Evolutionary conservation across 345 rosid genomes (phyloP).

Genomic region (Gossypium rotundifolium): DNA sequence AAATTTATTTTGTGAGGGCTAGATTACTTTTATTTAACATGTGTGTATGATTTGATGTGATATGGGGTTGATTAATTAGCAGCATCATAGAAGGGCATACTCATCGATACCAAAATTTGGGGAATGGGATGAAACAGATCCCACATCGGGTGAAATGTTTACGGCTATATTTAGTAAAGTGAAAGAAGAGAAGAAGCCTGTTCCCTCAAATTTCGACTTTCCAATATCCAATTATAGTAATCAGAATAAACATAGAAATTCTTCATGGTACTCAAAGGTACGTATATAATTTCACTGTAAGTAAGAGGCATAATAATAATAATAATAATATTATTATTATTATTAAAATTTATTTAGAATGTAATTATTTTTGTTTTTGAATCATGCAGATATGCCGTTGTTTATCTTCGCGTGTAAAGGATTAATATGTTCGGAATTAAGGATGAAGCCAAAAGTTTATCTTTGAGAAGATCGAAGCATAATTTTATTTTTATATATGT

Average conservation of each 20-base stretch:
- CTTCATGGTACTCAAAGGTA: conserved; percentile 8
- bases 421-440: too few relatives aligned
- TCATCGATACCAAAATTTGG: conserved; percentile 52
- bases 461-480: too few relatives aligned
- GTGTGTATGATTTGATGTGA: background rate
- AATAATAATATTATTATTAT: too few relatives aligned
- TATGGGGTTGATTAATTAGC: background rate
- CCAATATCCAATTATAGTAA: background rate
- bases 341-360: background rate
- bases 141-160: conserved; percentile 41
- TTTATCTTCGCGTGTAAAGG: background rate
- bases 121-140: conserved; percentile 55
- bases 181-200: conserved; percentile 32
- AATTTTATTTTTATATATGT: too few relatives aligned
- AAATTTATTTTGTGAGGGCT: too few relatives aligned
- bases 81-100: conserved; percentile 24
- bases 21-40: background rate
- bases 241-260: background rate
- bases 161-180: conserved; percentile 39
- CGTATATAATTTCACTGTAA: background rate
- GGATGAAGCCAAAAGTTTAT: too few relatives aligned
- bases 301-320: background rate
- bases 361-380: background rate
- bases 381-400: conserved; percentile 4
- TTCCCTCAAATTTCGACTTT: too few relatives aligned